Evolutionary conservation across 495 filamentous ascomycete genomes (phyloP), one percentile per base, ranked within the genome.

Genomic region (Hypoxylon intermedium): DNA sequence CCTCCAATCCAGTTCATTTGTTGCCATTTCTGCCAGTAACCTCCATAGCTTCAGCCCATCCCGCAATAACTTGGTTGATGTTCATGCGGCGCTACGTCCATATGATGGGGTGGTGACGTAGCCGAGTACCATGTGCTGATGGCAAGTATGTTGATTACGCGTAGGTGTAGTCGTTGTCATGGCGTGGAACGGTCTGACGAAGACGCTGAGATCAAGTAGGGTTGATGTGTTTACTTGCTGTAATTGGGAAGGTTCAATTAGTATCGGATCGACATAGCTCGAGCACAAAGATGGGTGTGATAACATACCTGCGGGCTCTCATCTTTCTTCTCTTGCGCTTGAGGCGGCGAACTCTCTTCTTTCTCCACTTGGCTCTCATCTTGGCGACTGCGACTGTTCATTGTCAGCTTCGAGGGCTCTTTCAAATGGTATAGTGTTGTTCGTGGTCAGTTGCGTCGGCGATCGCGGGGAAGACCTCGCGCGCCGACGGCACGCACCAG

Each of bases 291-390:
- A 26, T 23, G 28, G n/a, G 40, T 21, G 34, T 19, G 9, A 69
- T 2, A 28, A 66, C 63, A 48, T 84, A 96, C 92, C 84, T 89
- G 82, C 92, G 82, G 67, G 92, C 93, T 75, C 93, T 87, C 80
- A 92, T 94, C 92, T 97, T 97, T 91, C 93, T 93, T 79, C 93
- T 88, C 92, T 97, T 97, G 77, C 91, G 87, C 87, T 97, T 97
- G 79, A 97, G 89, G 79, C 93, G 87, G 65, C 93, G 88, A 82
- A 95, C 91, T 75, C 93, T 85, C 92, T 97, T 97, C 90, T 97
- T 97, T 86, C 92, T 92, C 92, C 92, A 97, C 84, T 97, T 97
- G 71, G 90, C 91, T 92, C 92, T 92, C 92, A 97, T 95, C 86
- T 85, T 93, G 86, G 82, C 69, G 58, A 65, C 69, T 72, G 18